Conservation (phyloP, 495 filamentous ascomycete genomes). For the Pseudevernia furfuracea region DNA sequence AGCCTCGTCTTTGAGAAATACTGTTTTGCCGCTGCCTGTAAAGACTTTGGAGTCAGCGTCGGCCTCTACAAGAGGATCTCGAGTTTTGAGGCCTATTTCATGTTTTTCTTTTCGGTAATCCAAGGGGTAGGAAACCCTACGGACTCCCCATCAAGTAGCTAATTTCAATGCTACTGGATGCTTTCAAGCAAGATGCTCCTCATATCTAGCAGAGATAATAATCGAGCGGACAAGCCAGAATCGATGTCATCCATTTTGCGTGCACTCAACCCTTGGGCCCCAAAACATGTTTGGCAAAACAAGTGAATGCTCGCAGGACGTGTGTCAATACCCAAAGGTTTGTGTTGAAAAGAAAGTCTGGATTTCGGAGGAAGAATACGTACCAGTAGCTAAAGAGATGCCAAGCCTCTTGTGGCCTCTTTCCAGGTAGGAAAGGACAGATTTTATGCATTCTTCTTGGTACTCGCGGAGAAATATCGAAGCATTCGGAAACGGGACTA, state of each 20-base stretch:
- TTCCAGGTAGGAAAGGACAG: constrained; percentile 63
- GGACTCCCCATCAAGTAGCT: neutral
- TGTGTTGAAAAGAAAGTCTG: neutral
- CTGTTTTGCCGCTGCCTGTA: constrained; percentile 74
- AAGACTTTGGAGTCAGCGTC: neutral
- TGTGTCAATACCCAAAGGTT: neutral
- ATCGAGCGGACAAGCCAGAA: neutral
- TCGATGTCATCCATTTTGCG: neutral
- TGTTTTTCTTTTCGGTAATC: neutral
- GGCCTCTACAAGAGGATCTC: neutral
- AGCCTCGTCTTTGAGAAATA: constrained; percentile 30
- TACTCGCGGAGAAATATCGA: constrained; percentile 60
- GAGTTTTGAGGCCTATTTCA: neutral
- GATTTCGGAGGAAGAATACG: neutral
- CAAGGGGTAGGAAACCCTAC: neutral
- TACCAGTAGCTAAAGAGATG: constrained; percentile 76
- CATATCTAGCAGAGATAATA: neutral
- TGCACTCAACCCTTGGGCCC: neutral
- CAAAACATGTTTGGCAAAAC: neutral
- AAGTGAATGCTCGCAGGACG: neutral
- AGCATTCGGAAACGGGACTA: too few species aligned
- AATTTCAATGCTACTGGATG: neutral
- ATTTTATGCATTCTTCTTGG: constrained; percentile 84
- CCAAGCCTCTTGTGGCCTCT: constrained; percentile 75
- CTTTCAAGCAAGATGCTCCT: neutral